Percentiles rank a stretch among this genome's conserved stretches.
These are phyloP conservation scores for Nigrograna mackinnonii DNA, from an alignment of 2,329 filamentous ascomycete species.

Conservation along the genomic window DNA sequence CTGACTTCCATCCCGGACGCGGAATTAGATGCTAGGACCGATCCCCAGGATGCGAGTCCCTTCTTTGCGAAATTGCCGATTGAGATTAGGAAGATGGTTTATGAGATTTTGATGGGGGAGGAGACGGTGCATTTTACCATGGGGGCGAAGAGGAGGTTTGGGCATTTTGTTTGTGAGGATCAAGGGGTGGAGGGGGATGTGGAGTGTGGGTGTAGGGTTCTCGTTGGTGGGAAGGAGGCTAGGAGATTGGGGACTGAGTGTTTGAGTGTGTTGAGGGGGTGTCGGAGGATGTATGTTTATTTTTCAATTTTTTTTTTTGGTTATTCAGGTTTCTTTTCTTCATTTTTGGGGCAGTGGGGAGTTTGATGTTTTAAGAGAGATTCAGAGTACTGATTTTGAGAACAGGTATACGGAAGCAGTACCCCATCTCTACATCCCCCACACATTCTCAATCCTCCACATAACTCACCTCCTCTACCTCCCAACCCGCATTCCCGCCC, in stretches of 20 bases:
- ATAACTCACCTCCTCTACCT: conserved; percentile 37
- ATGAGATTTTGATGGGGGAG: conserved; percentile 30
- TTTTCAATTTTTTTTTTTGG: no score
- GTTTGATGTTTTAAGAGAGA: not conserved
- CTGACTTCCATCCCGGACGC: conserved; percentile 20
- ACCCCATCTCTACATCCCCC: conserved; percentile 28
- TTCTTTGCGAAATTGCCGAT: conserved; percentile 36
- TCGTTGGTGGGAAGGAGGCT: conserved; percentile 27
- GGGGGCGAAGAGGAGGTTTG: conserved; percentile 29
- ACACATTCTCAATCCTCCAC: conserved; percentile 38
- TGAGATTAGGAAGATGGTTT: conserved; percentile 34
- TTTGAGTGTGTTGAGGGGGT: conserved; percentile 22
- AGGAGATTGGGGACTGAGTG: conserved; percentile 13
- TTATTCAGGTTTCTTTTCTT: not conserved
- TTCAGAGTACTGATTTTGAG: not conserved
- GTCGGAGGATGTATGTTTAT: conserved; percentile 33
- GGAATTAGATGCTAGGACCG: conserved; percentile 28
- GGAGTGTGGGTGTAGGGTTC: conserved; percentile 31
- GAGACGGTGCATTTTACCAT: conserved; percentile 35
- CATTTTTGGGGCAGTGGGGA: not conserved
- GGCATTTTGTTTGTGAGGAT: conserved; percentile 34
- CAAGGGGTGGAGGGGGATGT: conserved; percentile 2
- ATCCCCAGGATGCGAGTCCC: conserved; percentile 27
- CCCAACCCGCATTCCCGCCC: conserved; percentile 26
- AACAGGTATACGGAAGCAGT: conserved; percentile 36